phyloP scores from a whole-genome alignment of 352 stramenopile species.

The Albugo candida region DNA sequence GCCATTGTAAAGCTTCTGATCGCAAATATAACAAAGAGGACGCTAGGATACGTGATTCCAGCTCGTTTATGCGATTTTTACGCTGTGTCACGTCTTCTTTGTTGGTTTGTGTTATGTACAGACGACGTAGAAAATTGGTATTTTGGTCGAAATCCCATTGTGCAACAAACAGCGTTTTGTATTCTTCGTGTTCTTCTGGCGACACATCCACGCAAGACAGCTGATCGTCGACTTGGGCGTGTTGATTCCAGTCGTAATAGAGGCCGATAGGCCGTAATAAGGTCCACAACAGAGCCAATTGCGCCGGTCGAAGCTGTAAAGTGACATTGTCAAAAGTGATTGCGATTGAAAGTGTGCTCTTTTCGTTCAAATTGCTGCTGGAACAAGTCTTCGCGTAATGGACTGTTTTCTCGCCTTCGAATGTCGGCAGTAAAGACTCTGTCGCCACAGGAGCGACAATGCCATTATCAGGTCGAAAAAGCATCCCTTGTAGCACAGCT shows the following conservation, averaged over 20 bases:
- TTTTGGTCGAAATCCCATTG: conserved; percentile 41
- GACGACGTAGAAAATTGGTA: conserved; percentile 15
- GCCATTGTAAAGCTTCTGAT: conserved; percentile 32
- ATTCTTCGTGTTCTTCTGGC: conserved; percentile 24
- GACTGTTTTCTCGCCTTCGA: background rate
- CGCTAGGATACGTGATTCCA: conserved; percentile 40
- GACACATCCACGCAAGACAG: conserved; percentile 35
- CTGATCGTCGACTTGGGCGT: conserved; percentile 34
- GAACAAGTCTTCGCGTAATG: background rate
- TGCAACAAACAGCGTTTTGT: conserved; percentile 28
- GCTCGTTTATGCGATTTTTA: conserved; percentile 17
- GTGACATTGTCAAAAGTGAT: conserved; percentile 25
- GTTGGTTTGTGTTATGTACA: conserved; percentile 19
- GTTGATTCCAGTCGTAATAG: conserved; percentile 50
- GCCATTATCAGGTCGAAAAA: conserved; percentile 15
- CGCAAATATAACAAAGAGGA: conserved; percentile 39
- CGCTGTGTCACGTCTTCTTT: conserved; percentile 25
- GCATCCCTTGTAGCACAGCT: conserved; percentile 35
- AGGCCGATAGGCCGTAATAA: conserved; percentile 32
- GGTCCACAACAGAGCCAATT: conserved; percentile 34
- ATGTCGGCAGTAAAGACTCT: conserved; percentile 1
- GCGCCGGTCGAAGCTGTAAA: conserved; percentile 39
- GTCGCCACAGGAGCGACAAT: background rate
- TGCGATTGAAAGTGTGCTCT: conserved; percentile 27
- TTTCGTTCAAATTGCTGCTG: conserved; percentile 6